Base-by-base conservation (phyloP, 129 eudicot genomes). In the Arctium minus region DNA sequence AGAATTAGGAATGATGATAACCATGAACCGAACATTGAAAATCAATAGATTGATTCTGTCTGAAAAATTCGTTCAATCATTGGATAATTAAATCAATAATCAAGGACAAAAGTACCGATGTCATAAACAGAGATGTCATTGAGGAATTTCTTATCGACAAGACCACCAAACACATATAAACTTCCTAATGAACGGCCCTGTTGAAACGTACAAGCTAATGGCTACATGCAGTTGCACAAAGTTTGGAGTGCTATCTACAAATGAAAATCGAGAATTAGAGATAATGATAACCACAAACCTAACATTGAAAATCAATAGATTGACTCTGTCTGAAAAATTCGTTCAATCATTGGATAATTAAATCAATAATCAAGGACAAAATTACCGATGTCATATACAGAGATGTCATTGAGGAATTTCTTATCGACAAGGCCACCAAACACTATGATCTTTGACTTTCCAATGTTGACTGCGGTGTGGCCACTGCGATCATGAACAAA, bases 361-460 rank as follows among this genome's bases (percentile, higher is more conserved):
- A 65, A 77, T 72, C 17, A n/a, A 69, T 22, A 40, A 75, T 53
- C 3, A 79, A 56, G 68, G 68, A n/a, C 8, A n/a, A 9, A 65
- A 79, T 31, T 84, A 95, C 98, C 98, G 81, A 93, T 91, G 69
- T 96, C 99, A 60, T 90, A 96, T 71, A 96, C 98, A 78, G 87
- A 81, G 67, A 89, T 86, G 84, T 96, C 95, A 72, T 84, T 85
- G 84, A 91, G 91, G 85, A 96, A 96, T 6, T 86, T 89, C 90
- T 96, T 96, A 84, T 91, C 97, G 37, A 93, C 82, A 29, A 96
- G 88, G 31, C 99, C 99, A 67, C 99, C 98, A 77, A 96, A 96
- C 65, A 96, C 75, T 5, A 96, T 91, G 50, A 96, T 80, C 91
- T 91, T 96, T 53, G 99, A 93, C 70, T 90, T 91, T 36, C 99